Base-by-base conservation (phyloP, 83 land plant genomes). In the Picea abies region DNA sequence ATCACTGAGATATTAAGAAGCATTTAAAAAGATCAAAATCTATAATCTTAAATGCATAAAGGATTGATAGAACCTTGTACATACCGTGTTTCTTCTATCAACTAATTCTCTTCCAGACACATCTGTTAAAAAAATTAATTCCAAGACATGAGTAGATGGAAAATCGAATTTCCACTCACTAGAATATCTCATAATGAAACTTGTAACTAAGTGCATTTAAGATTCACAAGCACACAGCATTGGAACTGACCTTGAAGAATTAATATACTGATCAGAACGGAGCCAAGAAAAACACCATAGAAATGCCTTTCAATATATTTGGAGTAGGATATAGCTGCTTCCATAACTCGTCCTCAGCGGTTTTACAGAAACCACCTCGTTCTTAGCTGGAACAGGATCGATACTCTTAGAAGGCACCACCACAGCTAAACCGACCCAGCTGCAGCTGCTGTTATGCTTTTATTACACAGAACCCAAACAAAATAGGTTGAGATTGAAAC, bases 161-260 rank as follows among this genome's bases (percentile, higher is more conserved):
- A 67, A 67, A 25, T 37, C 35, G 29, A 10, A 47, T 49, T 49
- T 49, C 56, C 56, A n/a, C 15, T 9, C 15, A 47, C 7, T 6
- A 10, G 22, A 15, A 44, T 44, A 47, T 44, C 58, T 1, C 11
- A 44, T 44, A 20, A 73, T 22, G n/a, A 20, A 25, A 73, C 26
- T 37, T 44, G 8, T 44, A 44, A 44, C 49, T 44, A 44, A 39
- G 41, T 29, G 29, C 29, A 29, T 29, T 39, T 39, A 39, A 39
- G 41, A 47, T 47, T 47, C 49, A 47, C 1, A 47, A 49, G 56
- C 56, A 49, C 56, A 11, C 25, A 73, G 9, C 0, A 3, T 44
- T 16, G 39, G 77, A 73, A 44, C 23, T 3, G 47, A 73, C 77
- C 77, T 73, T 73, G 25, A 73, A 73, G 58, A 20, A 73, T n/a